These are phyloP conservation scores for Torulaspora microellipsoides DNA, from an alignment of 805 yeast genomes.

Conservation along the genomic window DNA sequence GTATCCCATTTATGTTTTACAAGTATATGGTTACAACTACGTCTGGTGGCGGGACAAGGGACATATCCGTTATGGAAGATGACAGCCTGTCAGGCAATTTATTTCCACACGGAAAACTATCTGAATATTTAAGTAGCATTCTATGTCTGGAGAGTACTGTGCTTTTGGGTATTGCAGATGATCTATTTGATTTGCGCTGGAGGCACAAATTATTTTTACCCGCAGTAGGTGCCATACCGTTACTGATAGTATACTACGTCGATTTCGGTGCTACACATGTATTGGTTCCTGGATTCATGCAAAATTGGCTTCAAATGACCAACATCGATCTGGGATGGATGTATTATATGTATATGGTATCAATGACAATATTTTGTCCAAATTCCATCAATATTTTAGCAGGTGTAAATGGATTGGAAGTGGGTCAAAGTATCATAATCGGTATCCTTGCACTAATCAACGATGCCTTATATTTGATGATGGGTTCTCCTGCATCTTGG, in stretches of 20 bases:
- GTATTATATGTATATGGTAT: constrained; percentile 86
- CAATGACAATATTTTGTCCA: constrained; percentile 90
- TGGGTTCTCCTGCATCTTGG: constrained; percentile 52
- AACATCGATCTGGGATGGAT: constrained; percentile 68
- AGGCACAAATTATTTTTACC: constrained; percentile 95
- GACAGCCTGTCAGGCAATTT: constrained; percentile 16
- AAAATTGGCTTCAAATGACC: constrained; percentile 34
- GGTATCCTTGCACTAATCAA: constrained; percentile 67
- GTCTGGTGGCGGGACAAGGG: constrained; percentile 55
- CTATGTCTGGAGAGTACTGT: constrained; percentile 80
- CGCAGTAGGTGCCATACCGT: constrained; percentile 88
- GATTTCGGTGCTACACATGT: constrained; percentile 91
- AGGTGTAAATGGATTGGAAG: constrained; percentile 94
- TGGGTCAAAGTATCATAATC: constrained; percentile 84
- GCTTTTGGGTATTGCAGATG: constrained; percentile 86
- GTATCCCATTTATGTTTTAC: constrained; percentile 84
- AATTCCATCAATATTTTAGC: constrained; percentile 94
- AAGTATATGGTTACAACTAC: constrained; percentile 60
- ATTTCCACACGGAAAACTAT: constrained; percentile 78
- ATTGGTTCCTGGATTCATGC: constrained; percentile 68
- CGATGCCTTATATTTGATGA: constrained; percentile 64
- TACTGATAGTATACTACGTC: constrained; percentile 84
- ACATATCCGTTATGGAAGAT: constrained; percentile 17
- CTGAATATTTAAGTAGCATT: constrained; percentile 81
- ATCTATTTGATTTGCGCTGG: constrained; percentile 94